Base-by-base conservation (phyloP, 192 early-diverging fungal genomes). In the Chytriomyces sp. region DNA sequence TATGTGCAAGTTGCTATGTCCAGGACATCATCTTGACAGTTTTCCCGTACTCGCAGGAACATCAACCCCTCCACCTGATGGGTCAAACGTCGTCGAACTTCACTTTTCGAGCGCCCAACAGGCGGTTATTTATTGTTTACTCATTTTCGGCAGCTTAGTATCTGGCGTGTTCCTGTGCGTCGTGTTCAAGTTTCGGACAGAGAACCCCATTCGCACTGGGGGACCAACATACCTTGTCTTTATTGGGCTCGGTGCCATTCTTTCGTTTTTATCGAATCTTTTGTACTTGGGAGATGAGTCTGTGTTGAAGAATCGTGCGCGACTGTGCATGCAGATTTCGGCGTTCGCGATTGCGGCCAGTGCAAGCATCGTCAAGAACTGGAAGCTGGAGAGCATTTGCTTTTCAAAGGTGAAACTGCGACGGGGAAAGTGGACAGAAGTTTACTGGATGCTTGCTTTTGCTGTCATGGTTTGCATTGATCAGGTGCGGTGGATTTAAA, bases 321-420 rank as follows among this genome's bases (percentile, higher is more conserved):
- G 26, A 7, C 8, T 67, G 45, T 67, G 66, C 45, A 28, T 67
- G 35, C 66, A 67, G 45, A 16, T 67, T n/a, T n/a, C 6, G 35
- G 8, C 66, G 5, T 67, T 46, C n/a, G 28, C 44, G 23, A 46
- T 67, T 23, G 23, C 46, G 66, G 44, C 13, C 46, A 45, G 35
- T 16, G 66, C 66, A 11, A 11, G 13, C 7, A 11, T 67, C 8
- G 11, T 47, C 35, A 67, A 67, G 45, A 67, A 67, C 53, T 57
- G 53, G 53, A 57, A 20, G 5, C 20, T 57, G 53, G 16, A 57
- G 53, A 0, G 53, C 5, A 20, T 57, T n/a, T 57, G 2, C 53
- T n/a, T n/a, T 57, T 13, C 53, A 57, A 57, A 57, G 20, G 53
- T 57, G 53, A 57, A 57, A 20, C 2, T 57, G 3, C 13, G 20